A percentile compares a stretch with the other conserved stretches of the same genome.
phyloP scores from a whole-genome alignment of 2,329 filamentous ascomycete species.

The Nannizziopsis barbatae region DNA sequence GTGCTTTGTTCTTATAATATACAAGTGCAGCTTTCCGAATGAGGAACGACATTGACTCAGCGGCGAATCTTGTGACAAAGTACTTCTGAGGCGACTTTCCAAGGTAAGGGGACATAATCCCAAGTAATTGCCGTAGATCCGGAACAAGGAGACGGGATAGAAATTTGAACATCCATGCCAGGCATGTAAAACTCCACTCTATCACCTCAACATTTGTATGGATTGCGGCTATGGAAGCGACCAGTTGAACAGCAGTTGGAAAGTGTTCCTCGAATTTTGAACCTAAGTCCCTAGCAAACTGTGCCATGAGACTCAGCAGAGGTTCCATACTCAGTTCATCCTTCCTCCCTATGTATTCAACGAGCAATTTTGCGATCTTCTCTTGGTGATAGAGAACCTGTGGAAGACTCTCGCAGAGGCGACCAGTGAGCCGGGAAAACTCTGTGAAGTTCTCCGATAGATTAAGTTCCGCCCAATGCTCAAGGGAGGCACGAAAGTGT shows the following conservation, averaged over 20 bases:
- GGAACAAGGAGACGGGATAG: slow-evolving; percentile 76
- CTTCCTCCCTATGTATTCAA: slow-evolving; percentile 62
- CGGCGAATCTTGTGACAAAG: slow-evolving; percentile 83
- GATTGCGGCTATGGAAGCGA: slow-evolving; percentile 66
- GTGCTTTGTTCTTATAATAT: slow-evolving; percentile 58
- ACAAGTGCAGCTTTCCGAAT: slow-evolving; percentile 75
- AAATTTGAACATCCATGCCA: slow-evolving; percentile 97
- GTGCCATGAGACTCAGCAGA: slow-evolving; percentile 73
- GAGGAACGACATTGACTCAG: slow-evolving; percentile 88
- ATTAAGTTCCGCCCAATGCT: slow-evolving; percentile 88
- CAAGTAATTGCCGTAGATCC: slow-evolving; percentile 72
- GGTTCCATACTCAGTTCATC: slow-evolving; percentile 77
- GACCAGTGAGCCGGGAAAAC: slow-evolving; percentile 64
- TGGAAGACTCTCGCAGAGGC: slow-evolving; percentile 77
- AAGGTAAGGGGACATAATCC: slow-evolving; percentile 71
- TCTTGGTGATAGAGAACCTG: slow-evolving; percentile 87
- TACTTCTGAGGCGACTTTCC: slow-evolving; percentile 71
- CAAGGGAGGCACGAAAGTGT: slow-evolving; percentile 70
- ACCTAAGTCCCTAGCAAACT: slow-evolving; percentile 90
- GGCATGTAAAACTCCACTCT: slow-evolving; percentile 89
- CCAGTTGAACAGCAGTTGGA: slow-evolving; percentile 57
- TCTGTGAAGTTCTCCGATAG: slow-evolving; percentile 66
- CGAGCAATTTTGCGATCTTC: slow-evolving; percentile 67
- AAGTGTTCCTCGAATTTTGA: slow-evolving; percentile 82
- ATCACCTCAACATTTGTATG: slow-evolving; percentile 77